Percentiles rank a stretch among this genome's conserved stretches.
phyloP scores from a whole-genome alignment of 805 yeast species.

The Maudiozyma turicensis region DNA sequence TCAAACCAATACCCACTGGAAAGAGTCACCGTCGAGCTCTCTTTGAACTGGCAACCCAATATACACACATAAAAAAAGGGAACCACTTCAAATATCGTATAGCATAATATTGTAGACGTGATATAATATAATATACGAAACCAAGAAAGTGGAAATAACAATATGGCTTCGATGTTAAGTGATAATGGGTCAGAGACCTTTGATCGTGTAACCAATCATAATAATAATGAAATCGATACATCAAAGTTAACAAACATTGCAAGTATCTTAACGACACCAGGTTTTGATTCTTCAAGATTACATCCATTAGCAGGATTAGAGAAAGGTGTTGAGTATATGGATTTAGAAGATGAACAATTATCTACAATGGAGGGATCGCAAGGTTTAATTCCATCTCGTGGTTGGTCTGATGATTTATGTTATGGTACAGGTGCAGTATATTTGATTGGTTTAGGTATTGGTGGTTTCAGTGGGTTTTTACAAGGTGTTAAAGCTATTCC shows the following conservation, averaged over 20 bases:
- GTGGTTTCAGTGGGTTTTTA: slow-evolving; percentile 80
- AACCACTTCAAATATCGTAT: no score
- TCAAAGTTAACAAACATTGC: slow-evolving; percentile 42
- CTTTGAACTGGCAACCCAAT: no score
- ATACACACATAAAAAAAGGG: no score
- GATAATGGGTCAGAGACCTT: background rate
- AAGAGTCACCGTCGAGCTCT: no score
- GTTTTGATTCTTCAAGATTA: slow-evolving; percentile 55
- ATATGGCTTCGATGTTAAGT: background rate
- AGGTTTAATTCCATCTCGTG: slow-evolving; percentile 90
- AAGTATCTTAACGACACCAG: slow-evolving; percentile 49
- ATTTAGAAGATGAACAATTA: slow-evolving; percentile 75
- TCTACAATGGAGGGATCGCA: slow-evolving; percentile 76
- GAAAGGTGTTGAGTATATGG: slow-evolving; percentile 80
- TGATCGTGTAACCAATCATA: background rate
- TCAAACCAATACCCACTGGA: no score
- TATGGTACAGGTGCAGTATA: slow-evolving; percentile 96
- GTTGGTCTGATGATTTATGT: slow-evolving; percentile 95
- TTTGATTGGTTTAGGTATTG: slow-evolving; percentile 73
- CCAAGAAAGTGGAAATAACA: background rate
- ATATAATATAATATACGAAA: no score
- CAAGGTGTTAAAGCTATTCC: slow-evolving; percentile 81
- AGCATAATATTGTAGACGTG: no score
- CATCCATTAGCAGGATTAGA: slow-evolving; percentile 93
- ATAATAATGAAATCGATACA: slow-evolving; percentile 1